Conservation (phyloP, 1,139 yeast genomes). For the Saccharomyces hybrid region DNA sequence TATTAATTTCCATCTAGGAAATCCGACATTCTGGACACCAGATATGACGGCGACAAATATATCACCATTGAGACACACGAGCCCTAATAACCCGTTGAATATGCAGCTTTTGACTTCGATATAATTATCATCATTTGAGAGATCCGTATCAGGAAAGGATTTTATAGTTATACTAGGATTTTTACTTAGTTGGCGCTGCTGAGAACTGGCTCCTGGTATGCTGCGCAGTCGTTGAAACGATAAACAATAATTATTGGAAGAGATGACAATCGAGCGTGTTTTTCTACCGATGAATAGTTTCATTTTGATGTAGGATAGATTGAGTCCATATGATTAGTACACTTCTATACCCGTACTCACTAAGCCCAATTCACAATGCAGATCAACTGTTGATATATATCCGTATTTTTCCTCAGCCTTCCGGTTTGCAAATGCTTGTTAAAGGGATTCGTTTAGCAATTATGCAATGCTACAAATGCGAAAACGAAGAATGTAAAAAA, state of each 20-base stretch:
- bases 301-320: conserved; percentile 5
- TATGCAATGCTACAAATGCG: neutral
- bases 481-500: neutral
- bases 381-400: neutral
- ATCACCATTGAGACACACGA: conserved; percentile 47
- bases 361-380: neutral
- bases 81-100: conserved; percentile 54
- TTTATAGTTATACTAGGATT: conserved; percentile 19
- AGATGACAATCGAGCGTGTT: conserved; percentile 21
- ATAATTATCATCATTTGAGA: conserved; percentile 13
- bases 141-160: conserved; percentile 14
- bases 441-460: neutral
- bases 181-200: conserved; percentile 11
- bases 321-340: neutral
- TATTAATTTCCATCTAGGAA: conserved; percentile 38
- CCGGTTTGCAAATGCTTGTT: neutral
- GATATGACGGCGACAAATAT: conserved; percentile 55
- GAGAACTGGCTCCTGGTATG: neutral
- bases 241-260: conserved; percentile 18
- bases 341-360: neutral
- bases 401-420: neutral
- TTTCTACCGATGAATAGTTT: conserved; percentile 21
- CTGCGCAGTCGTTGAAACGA: conserved; percentile 15
- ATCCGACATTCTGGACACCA: conserved; percentile 49
- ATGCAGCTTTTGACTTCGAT: conserved; percentile 18